Conservation (phyloP, 2,329 filamentous ascomycete species). For the Cordyceps cicadae region DNA sequence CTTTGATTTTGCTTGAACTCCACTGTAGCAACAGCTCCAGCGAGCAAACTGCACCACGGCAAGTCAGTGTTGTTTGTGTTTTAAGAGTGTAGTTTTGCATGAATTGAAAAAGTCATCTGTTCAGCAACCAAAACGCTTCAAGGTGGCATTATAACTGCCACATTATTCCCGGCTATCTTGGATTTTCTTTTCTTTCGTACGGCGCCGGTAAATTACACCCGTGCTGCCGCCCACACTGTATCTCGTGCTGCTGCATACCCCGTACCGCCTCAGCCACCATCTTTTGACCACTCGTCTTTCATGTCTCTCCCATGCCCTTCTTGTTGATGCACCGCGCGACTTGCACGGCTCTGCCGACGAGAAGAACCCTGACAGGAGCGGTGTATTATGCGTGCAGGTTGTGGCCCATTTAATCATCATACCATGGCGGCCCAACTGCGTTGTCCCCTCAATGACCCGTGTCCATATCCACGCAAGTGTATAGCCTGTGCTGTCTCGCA, state of each 20-base stretch:
- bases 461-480: not conserved
- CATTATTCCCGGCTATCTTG: not conserved
- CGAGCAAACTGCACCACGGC: too few relatives aligned
- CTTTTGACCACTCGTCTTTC: not conserved
- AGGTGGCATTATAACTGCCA: not conserved
- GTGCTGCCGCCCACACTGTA: not conserved
- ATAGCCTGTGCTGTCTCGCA: not conserved
- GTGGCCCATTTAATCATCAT: constrained; percentile 2
- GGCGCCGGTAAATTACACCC: not conserved
- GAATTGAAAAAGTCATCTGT: too few relatives aligned
- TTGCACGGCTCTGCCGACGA: not conserved
- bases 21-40: not conserved
- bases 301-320: not conserved
- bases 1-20: not conserved
- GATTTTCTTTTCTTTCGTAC: too few relatives aligned
- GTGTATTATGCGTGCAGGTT: constrained; percentile 1
- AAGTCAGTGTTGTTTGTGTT: not conserved
- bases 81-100: not conserved
- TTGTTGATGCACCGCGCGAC: not conserved
- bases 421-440: constrained; percentile 1
- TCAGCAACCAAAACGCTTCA: too few relatives aligned
- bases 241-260: not conserved
- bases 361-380: not conserved
- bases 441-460: not conserved
- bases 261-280: constrained; percentile 1